A percentile compares a stretch with the other conserved stretches of the same genome.
phyloP scores from a whole-genome alignment of 495 filamentous ascomycete genomes.

The Sabuloglossum arenarium region DNA sequence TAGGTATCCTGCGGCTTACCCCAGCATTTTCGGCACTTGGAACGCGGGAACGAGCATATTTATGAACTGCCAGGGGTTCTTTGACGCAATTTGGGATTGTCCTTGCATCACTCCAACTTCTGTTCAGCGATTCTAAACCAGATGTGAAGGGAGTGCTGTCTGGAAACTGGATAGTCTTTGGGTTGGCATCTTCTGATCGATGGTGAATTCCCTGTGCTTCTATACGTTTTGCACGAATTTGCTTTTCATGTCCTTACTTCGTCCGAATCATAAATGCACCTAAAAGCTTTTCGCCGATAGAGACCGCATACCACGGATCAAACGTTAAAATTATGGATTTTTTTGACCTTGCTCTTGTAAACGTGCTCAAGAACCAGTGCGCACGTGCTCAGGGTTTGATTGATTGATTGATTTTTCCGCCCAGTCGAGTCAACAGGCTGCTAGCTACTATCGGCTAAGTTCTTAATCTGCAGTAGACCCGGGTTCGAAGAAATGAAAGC shows the following conservation, averaged over 20 bases:
- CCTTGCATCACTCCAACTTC: background rate
- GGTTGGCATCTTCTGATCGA: background rate
- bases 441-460: too few relatives aligned
- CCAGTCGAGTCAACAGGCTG: too few relatives aligned
- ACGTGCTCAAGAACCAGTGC: too few relatives aligned
- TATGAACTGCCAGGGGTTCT: slow-evolving; percentile 6
- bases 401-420: too few relatives aligned
- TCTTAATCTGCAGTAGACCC: too few relatives aligned
- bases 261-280: background rate
- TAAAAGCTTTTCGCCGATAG: background rate
- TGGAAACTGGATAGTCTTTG: slow-evolving; percentile 2
- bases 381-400: too few relatives aligned
- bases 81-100: slow-evolving; percentile 3
- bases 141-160: background rate
- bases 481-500: too few relatives aligned
- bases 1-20: slow-evolving; percentile 9
- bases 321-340: background rate
- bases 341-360: background rate
- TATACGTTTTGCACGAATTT: slow-evolving; percentile 1
- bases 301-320: background rate
- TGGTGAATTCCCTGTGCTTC: background rate
- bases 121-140: background rate
- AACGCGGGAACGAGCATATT: background rate
- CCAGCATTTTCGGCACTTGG: slow-evolving; percentile 3
- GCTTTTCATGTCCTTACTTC: background rate